These are phyloP conservation scores for Parachlorella kessleri DNA, from an alignment of 139 green algal species.

Conservation along the genomic window DNA sequence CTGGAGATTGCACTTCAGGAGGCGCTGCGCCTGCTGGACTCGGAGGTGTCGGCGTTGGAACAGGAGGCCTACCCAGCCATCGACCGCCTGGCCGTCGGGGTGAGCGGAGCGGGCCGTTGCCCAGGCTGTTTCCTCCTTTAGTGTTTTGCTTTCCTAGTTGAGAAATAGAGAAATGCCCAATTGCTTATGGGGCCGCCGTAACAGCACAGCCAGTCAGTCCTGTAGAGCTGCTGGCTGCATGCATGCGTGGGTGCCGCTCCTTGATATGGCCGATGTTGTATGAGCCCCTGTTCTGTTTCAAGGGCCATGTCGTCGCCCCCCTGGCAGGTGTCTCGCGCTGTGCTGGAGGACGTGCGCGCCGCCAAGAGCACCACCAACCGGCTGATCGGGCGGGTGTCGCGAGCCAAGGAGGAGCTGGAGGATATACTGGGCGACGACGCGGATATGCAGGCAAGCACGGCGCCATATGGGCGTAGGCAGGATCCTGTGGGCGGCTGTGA, in stretches of 20 bases:
- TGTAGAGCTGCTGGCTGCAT: no score
- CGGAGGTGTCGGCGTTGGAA: slow-evolving; percentile 18
- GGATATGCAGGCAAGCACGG: slow-evolving; percentile 43
- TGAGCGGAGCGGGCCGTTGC: neutral
- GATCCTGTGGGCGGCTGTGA: no score
- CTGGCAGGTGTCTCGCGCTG: slow-evolving; percentile 22
- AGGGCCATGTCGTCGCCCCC: no score
- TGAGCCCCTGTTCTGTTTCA: no score
- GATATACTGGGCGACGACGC: slow-evolving; percentile 51
- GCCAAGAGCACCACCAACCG: slow-evolving; percentile 33
- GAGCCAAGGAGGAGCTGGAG: slow-evolving; percentile 46
- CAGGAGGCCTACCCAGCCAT: slow-evolving; percentile 15
- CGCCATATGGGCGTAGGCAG: no score
- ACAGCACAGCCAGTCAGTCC: no score
- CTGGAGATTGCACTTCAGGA: slow-evolving; percentile 40
- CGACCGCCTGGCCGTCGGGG: neutral
- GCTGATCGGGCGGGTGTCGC: slow-evolving; percentile 21
- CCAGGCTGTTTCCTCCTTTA: no score
- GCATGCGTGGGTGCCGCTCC: no score
- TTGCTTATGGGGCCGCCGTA: no score
- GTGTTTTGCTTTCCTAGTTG: no score
- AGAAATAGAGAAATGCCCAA: no score
- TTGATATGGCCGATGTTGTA: no score
- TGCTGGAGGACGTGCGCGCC: slow-evolving; percentile 42
- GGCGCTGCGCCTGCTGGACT: slow-evolving; percentile 3